phyloP scores from a whole-genome alignment of 2,329 filamentous ascomycete species.

The Colletotrichum tropicale region DNA sequence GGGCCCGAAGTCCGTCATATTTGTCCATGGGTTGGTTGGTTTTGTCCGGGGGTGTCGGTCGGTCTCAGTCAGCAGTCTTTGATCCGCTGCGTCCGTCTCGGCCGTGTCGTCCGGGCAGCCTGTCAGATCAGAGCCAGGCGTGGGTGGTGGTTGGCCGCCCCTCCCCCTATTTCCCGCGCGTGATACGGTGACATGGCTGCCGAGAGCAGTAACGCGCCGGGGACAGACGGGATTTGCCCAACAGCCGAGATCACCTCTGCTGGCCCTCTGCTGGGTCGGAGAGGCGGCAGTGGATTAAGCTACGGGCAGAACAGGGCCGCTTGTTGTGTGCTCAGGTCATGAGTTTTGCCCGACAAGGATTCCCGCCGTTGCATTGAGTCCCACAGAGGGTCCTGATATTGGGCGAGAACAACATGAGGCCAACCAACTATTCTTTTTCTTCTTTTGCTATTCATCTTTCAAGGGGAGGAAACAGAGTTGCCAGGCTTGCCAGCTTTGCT shows the following conservation, averaged over 20 bases:
- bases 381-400: neutral
- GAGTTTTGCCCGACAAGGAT: neutral
- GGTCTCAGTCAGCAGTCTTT: neutral
- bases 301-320: neutral
- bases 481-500: neutral
- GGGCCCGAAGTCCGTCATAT: neutral
- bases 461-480: neutral
- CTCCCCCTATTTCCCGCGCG: slow-evolving; percentile 5
- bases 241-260: slow-evolving; percentile 5
- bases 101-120: slow-evolving; percentile 9
- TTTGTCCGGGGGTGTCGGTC: neutral
- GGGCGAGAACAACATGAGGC: neutral
- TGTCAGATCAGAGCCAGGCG: neutral
- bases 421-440: neutral
- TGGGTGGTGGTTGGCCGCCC: neutral
- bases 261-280: neutral
- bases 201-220: slow-evolving; percentile 6
- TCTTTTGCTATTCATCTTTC: neutral
- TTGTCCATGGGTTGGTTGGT: neutral
- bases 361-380: neutral
- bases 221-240: slow-evolving; percentile 7
- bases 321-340: neutral
- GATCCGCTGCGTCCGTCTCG: slow-evolving; percentile 4
- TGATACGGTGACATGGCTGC: neutral
- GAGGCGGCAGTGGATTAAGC: neutral